Evolutionary conservation across 1,284 basidiomycete genomes (phyloP).

Genomic region (Amanita bisporigera): DNA sequence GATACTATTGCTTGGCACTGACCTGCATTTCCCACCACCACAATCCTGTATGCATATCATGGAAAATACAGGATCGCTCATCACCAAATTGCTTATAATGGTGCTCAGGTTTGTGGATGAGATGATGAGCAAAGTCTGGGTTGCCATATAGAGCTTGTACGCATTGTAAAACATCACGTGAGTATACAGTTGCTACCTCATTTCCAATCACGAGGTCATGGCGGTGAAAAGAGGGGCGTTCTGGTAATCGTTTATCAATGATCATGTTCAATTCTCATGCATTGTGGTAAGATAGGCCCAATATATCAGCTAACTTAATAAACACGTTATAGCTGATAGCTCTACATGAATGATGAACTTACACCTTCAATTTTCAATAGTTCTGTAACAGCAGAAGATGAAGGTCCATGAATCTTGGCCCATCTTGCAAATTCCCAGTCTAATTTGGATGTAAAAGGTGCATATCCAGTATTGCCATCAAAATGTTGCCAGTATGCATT

Average conservation of each 20-base stretch:
- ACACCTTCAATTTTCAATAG: too few species aligned
- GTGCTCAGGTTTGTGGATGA: neutral
- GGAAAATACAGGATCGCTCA: neutral
- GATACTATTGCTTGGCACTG: neutral
- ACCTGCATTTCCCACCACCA: constrained; percentile 25
- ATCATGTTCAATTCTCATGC: neutral
- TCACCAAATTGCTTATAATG: neutral
- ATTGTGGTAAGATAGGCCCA: neutral
- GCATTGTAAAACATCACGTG: neutral
- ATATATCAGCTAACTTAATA: neutral
- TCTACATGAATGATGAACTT: too few species aligned
- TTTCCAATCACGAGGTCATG: neutral
- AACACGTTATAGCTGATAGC: too few species aligned
- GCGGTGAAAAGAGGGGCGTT: neutral
- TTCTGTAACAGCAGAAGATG: too few species aligned
- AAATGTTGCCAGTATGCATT: too few species aligned
- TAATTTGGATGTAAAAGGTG: too few species aligned
- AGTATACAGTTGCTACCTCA: neutral
- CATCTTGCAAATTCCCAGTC: too few species aligned
- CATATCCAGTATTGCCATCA: too few species aligned
- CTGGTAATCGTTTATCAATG: neutral
- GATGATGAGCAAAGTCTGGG: neutral
- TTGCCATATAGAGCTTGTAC: neutral
- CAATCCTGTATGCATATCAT: constrained; percentile 21
- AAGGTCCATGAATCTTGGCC: too few species aligned